Evolutionary conservation across 2,329 filamentous ascomycete genomes (phyloP).

Genomic region (Pseudogymnoascus sp.): DNA sequence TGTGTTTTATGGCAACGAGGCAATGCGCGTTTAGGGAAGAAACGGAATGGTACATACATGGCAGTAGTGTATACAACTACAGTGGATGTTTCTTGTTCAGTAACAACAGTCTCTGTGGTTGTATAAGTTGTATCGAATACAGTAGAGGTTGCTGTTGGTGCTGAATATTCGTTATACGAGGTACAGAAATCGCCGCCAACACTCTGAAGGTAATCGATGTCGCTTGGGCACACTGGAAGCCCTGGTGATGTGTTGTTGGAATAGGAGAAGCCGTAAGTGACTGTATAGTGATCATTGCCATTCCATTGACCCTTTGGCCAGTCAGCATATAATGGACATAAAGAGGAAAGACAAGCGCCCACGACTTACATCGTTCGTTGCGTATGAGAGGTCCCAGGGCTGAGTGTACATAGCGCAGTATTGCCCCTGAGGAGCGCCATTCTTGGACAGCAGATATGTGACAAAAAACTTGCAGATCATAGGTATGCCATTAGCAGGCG

Average conservation of each 20-base stretch:
- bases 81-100: not conserved
- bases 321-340: not conserved
- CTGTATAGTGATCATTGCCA: conserved; percentile 17
- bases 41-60: not conserved
- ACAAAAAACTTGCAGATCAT: conserved; percentile 30
- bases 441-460: conserved; percentile 33
- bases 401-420: conserved; percentile 35
- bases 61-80: not conserved
- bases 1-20: not conserved
- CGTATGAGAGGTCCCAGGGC: conserved; percentile 20
- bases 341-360: not conserved
- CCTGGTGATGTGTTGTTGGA: not conserved
- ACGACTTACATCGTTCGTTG: not conserved
- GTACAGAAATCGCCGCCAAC: not conserved
- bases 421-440: conserved; percentile 31
- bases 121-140: not conserved
- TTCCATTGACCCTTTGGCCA: conserved; percentile 18
- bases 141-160: not conserved
- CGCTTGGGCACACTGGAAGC: not conserved
- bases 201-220: not conserved
- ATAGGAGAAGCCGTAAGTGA: conserved; percentile 18
- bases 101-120: not conserved
- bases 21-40: not conserved
- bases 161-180: not conserved
- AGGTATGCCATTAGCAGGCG: conserved; percentile 12